Percentiles rank a stretch among this genome's conserved stretches.
Conservation (phyloP, 2,329 filamentous ascomycete genomes). For the Aspergillus hortae region DNA sequence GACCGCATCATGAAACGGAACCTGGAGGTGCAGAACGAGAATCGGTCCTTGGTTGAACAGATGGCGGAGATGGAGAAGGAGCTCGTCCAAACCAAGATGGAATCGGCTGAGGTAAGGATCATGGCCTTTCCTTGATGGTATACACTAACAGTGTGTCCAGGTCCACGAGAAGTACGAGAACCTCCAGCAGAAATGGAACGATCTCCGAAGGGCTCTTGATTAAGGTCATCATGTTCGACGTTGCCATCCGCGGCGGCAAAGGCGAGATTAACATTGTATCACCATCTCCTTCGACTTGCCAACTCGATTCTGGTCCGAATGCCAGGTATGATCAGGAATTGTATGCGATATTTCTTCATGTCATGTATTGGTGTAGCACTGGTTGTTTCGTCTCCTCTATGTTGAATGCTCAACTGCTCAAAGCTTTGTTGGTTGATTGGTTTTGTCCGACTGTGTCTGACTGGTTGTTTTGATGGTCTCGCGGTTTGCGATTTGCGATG, state of each 20-base stretch:
- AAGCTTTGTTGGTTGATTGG: not conserved
- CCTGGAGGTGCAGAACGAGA: slow-evolving; percentile 90
- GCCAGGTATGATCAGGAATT: slow-evolving; percentile 10
- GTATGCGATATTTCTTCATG: slow-evolving; percentile 7
- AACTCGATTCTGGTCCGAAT: slow-evolving; percentile 2
- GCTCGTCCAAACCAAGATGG: slow-evolving; percentile 90
- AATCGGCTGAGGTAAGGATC: slow-evolving; percentile 78
- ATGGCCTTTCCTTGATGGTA: not conserved
- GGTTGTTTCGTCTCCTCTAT: slow-evolving; percentile 2
- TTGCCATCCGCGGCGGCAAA: slow-evolving; percentile 13
- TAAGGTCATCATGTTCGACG: slow-evolving; percentile 15
- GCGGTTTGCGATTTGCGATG: not conserved
- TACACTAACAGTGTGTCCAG: slow-evolving; percentile 41
- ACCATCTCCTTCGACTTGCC: slow-evolving; percentile 12
- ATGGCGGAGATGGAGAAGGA: slow-evolving; percentile 88
- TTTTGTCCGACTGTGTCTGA: slow-evolving; percentile 7
- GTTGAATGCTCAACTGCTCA: not conserved
- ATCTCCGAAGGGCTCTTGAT: slow-evolving; percentile 59
- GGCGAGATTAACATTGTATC: slow-evolving; percentile 15
- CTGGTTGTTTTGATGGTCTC: not conserved
- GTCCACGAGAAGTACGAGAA: slow-evolving; percentile 67
- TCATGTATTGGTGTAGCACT: slow-evolving; percentile 8
- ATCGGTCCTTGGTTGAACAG: slow-evolving; percentile 80
- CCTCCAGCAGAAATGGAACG: slow-evolving; percentile 72
- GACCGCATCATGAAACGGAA: slow-evolving; percentile 91